These are phyloP conservation scores for Aquilaria yunnanensis DNA, from an alignment of 345 rosid genomes.

Conservation along the genomic window DNA sequence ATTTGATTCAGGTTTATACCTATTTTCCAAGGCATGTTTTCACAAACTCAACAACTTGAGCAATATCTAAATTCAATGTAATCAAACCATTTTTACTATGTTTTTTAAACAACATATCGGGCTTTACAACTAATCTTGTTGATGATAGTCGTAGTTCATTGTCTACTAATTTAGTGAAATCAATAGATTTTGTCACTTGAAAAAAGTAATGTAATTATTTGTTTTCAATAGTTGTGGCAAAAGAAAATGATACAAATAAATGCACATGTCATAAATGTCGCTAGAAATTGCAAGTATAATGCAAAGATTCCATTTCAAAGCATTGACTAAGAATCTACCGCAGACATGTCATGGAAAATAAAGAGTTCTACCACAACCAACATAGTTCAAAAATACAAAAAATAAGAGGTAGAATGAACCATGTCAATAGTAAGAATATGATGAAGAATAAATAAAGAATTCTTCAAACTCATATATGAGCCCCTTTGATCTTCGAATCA, in stretches of 20 bases:
- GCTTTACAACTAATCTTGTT: constrained; percentile 85
- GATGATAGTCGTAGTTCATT: constrained; percentile 88
- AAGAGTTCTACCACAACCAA: background rate
- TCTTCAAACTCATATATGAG: too few species aligned
- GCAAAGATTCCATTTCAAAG: background rate
- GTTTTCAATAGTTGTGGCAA: too few species aligned
- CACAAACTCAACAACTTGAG: constrained; percentile 93
- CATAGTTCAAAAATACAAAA: too few species aligned
- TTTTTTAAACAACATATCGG: constrained; percentile 95
- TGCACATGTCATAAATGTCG: background rate
- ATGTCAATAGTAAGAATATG: too few species aligned
- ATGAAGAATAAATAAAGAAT: too few species aligned
- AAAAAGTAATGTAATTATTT: background rate
- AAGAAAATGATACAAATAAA: background rate
- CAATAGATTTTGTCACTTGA: constrained; percentile 82
- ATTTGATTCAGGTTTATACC: constrained; percentile 33
- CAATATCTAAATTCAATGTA: constrained; percentile 87
- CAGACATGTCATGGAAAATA: too few species aligned
- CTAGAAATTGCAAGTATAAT: background rate
- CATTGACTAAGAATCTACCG: background rate
- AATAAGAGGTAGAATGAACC: too few species aligned
- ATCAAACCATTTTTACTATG: constrained; percentile 97
- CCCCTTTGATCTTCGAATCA: too few species aligned
- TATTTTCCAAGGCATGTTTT: constrained; percentile 80
- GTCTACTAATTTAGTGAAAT: constrained; percentile 69